phyloP scores from a whole-genome alignment of 179 eudicot genomes.

The Spinacia oleracea region DNA sequence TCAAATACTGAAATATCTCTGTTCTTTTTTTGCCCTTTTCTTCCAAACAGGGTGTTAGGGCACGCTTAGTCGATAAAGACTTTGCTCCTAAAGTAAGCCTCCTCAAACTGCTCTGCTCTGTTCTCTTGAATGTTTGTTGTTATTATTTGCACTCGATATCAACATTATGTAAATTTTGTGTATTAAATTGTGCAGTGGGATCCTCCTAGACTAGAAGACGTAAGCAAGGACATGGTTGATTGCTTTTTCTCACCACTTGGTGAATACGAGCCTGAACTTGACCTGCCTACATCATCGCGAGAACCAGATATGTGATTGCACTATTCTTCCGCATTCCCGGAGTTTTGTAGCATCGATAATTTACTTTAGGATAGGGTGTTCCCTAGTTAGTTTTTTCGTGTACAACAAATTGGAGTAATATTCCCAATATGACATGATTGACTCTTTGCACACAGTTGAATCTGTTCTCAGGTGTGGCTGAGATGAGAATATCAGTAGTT shows the following conservation, averaged over 20 bases:
- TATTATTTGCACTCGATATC: background rate
- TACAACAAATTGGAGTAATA: background rate
- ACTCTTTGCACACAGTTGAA: background rate
- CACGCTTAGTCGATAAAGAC: conserved; percentile 89
- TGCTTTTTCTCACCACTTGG: conserved; percentile 46
- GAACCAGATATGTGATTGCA: conserved; percentile 57
- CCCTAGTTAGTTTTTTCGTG: background rate
- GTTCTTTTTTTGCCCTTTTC: conserved; percentile 9
- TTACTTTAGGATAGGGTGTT: background rate
- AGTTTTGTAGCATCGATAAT: conserved; percentile 24
- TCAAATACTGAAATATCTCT: background rate
- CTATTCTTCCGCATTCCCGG: background rate
- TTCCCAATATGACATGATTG: background rate
- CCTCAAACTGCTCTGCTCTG: background rate
- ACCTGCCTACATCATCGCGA: conserved; percentile 52
- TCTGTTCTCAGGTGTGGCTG: background rate
- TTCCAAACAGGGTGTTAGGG: conserved; percentile 73
- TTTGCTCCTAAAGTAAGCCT: conserved; percentile 80
- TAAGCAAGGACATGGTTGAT: conserved; percentile 61
- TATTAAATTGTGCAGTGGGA: conserved; percentile 52
- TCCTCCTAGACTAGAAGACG: conserved; percentile 57
- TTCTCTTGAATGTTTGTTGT: background rate
- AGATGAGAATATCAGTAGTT: background rate
- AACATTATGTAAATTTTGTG: background rate
- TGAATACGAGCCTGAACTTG: conserved; percentile 50